Conservation (phyloP, 345 rosid genomes). For the Melaleuca quinquenervia region DNA sequence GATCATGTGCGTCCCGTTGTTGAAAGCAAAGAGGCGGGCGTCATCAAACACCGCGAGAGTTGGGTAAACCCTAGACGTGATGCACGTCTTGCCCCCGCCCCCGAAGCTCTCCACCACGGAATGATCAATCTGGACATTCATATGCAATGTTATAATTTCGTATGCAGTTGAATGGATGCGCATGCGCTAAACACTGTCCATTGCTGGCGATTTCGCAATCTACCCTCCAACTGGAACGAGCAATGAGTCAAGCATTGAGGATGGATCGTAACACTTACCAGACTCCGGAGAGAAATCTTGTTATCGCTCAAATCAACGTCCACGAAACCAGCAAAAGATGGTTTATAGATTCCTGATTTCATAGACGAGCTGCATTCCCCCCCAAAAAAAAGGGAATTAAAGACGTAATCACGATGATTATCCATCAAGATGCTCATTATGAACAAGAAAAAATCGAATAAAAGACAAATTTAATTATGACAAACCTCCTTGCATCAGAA, state of each 20-base stretch:
- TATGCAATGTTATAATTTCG: background rate
- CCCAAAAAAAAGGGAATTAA: background rate
- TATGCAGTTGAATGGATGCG: background rate
- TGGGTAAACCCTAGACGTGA: constrained; percentile 77
- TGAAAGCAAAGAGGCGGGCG: constrained; percentile 63
- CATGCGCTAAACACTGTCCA: background rate
- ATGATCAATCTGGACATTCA: constrained; percentile 42
- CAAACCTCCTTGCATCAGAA: constrained; percentile 69
- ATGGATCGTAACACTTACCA: constrained; percentile 29
- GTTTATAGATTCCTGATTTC: constrained; percentile 31
- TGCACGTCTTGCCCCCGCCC: constrained; percentile 54
- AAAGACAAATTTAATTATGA: background rate
- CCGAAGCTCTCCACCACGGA: constrained; percentile 78
- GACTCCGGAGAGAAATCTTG: constrained; percentile 53
- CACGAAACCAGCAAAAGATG: constrained; percentile 68
- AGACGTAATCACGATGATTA: background rate
- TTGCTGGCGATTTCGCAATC: background rate
- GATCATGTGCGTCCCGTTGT: constrained; percentile 49
- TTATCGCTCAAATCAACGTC: constrained; percentile 47
- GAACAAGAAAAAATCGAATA: no score
- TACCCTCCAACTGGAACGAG: background rate
- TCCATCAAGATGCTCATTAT: background rate
- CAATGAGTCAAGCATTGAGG: background rate
- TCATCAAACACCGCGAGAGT: constrained; percentile 24
- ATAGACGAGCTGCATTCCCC: constrained; percentile 43